Base-by-base conservation (phyloP, 2,329 filamentous ascomycete species). In the Sarocladium strictum region DNA sequence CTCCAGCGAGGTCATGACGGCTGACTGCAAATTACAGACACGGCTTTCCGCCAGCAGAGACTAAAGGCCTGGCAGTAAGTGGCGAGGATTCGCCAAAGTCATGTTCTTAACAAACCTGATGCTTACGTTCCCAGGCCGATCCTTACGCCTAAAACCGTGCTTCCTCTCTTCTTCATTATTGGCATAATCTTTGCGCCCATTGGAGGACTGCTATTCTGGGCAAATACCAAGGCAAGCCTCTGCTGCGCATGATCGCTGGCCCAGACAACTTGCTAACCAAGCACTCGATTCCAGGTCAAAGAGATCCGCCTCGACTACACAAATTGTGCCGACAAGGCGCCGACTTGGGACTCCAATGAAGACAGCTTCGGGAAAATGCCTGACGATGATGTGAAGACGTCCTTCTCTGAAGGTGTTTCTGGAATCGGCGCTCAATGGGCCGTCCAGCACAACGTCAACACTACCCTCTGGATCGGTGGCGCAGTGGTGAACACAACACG, bases 51-150 rank as follows among this genome's bases (percentile, higher is more conserved):
- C 64, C 94, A 99, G 70, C 94, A 99, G 73, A 86, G 94, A 68
- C 75, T 99, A 71, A 97, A 97, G 75, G 94, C 94, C 76, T 99
- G 94, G 94, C 94, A 99, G 87, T 95, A 78, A 73, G 90, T 82
- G 23, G 5, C 4, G 29, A 45, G 19, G 53, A 52, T 33, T 61
- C 27, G 24, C 37, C 23, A 23, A 43, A 17, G 26, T 51, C 27
- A 10, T 19, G n/a, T 24, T 15, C 10, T 23, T 3, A 7, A 29
- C 53, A 11, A 62, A 58, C 62, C 75, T 78, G 65, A 78, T 69
- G 54, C 62, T 62, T 15, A 11, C 17, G 27, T 12, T 35, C 27
- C 55, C 66, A 94, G 90, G 74, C 93, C 93, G 35, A 97, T 97
- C 66, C 78, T 97, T 53, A 97, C 93, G 3, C 93, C 93, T 2